Conservation (phyloP, 1,284 basidiomycete species). For the Ceratobasidium sp. region DNA sequence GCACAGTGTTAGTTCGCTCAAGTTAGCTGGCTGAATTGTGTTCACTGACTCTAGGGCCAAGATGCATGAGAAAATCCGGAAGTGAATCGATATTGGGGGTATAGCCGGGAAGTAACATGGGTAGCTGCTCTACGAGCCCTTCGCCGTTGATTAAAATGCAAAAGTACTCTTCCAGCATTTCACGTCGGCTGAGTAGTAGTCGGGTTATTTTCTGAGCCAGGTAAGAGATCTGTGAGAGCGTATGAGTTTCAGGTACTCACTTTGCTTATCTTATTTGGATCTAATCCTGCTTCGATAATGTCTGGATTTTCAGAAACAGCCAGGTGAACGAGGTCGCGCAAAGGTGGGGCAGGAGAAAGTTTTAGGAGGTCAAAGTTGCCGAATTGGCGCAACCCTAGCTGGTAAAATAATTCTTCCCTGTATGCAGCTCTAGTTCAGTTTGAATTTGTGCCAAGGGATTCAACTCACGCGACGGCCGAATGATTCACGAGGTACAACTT, state of each 20-base stretch:
- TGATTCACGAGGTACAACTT: constrained; percentile 93
- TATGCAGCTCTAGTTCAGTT: constrained; percentile 1
- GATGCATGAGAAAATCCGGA: constrained; percentile 85
- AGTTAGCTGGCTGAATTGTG: neutral
- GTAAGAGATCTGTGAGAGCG: neutral
- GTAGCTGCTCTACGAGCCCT: constrained; percentile 79
- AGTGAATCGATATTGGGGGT: constrained; percentile 88
- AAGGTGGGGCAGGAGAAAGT: constrained; percentile 83
- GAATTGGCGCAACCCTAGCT: constrained; percentile 92
- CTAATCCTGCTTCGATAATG: constrained; percentile 55
- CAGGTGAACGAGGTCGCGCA: constrained; percentile 79
- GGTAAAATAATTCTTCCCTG: constrained; percentile 96
- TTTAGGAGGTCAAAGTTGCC: constrained; percentile 82
- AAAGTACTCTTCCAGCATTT: constrained; percentile 96
- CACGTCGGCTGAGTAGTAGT: constrained; percentile 70
- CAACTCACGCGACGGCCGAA: constrained; percentile 77
- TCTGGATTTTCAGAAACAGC: constrained; percentile 79
- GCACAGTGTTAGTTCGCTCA: constrained; percentile 51
- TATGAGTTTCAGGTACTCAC: constrained; percentile 61
- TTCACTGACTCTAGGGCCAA: constrained; percentile 79
- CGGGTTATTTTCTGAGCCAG: constrained; percentile 65
- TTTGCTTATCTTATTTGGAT: constrained; percentile 69
- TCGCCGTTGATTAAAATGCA: constrained; percentile 74
- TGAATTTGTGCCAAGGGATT: constrained; percentile 33
- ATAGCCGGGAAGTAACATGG: constrained; percentile 85